Conservation (phyloP, 106 monocot species). For the Allium sativum region DNA sequence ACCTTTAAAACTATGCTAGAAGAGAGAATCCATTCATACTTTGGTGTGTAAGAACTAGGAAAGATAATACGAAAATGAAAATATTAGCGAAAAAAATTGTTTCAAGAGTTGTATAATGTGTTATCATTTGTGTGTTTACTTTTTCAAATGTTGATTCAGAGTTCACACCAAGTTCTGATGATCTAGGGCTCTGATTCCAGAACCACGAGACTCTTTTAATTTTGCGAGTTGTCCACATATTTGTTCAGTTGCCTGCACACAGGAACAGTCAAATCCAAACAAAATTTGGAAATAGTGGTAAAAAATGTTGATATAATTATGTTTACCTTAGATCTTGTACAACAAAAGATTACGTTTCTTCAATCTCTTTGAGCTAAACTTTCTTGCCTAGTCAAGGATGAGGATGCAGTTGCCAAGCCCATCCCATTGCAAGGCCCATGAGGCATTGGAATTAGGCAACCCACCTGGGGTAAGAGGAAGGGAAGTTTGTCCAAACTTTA, state of each 20-base stretch:
- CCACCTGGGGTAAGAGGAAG: no score
- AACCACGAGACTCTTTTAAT: slow-evolving; percentile 50
- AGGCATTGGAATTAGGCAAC: no score
- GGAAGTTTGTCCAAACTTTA: no score
- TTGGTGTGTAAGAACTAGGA: not conserved
- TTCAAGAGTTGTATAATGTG: slow-evolving; percentile 42
- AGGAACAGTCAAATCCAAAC: no score
- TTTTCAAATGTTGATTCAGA: slow-evolving; percentile 42
- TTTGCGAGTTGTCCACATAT: slow-evolving; percentile 41
- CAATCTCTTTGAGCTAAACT: slow-evolving; percentile 47
- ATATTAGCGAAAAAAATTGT: slow-evolving; percentile 1
- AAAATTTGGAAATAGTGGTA: not conserved
- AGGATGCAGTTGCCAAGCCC: no score
- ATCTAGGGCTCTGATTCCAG: slow-evolving; percentile 52
- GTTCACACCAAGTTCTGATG: slow-evolving; percentile 70
- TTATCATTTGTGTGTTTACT: slow-evolving; percentile 41
- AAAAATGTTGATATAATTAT: no score
- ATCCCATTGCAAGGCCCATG: no score
- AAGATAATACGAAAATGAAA: not conserved
- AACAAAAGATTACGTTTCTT: slow-evolving; percentile 45
- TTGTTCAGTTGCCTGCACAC: slow-evolving; percentile 34
- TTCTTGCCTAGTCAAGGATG: slow-evolving; percentile 40
- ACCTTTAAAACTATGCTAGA: slow-evolving; percentile 37
- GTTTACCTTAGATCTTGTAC: not conserved
- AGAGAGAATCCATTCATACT: not conserved